Conservation (phyloP, 1,284 basidiomycete species). For the Sporisorium sorghi region DNA sequence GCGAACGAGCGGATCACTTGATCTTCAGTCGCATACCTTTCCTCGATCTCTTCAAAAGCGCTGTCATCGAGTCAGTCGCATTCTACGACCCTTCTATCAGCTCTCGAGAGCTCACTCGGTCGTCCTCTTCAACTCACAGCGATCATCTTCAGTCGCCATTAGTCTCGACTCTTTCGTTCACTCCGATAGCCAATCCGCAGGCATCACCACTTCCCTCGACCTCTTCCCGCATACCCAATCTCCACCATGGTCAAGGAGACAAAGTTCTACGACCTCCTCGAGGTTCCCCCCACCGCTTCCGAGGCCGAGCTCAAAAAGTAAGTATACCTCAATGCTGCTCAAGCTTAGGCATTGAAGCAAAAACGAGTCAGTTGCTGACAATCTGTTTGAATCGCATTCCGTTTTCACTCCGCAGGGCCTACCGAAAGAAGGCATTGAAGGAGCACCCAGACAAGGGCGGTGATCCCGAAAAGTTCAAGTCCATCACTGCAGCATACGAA, state of each 20-base stretch:
- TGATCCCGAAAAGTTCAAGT: constrained; percentile 94
- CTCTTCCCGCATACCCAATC: constrained; percentile 5
- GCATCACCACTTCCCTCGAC: not conserved
- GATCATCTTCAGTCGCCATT: constrained; percentile 2
- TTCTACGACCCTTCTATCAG: constrained; percentile 6
- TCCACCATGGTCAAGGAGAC: constrained; percentile 53
- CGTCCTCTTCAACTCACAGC: constrained; percentile 5
- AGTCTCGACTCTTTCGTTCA: not conserved
- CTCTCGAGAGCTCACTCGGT: not conserved
- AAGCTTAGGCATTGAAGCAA: not conserved
- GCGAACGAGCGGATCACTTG: constrained; percentile 1
- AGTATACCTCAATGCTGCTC: constrained; percentile 22
- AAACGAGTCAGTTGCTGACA: constrained; percentile 13
- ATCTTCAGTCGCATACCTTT: constrained; percentile 4
- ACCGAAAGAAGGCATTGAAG: constrained; percentile 65
- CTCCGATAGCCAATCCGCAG: not conserved
- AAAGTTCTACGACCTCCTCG: constrained; percentile 68
- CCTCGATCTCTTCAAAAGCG: not conserved
- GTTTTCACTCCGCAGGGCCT: constrained; percentile 27
- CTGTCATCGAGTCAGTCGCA: constrained; percentile 11
- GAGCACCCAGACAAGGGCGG: constrained; percentile 95
- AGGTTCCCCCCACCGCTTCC: constrained; percentile 57
- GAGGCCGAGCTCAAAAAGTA: constrained; percentile 68
- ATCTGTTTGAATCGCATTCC: not conserved
- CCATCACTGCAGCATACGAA: constrained; percentile 97